Evolutionary conservation across 75 land plant species (phyloP).

Genomic region (Sequoiadendron giganteum): DNA sequence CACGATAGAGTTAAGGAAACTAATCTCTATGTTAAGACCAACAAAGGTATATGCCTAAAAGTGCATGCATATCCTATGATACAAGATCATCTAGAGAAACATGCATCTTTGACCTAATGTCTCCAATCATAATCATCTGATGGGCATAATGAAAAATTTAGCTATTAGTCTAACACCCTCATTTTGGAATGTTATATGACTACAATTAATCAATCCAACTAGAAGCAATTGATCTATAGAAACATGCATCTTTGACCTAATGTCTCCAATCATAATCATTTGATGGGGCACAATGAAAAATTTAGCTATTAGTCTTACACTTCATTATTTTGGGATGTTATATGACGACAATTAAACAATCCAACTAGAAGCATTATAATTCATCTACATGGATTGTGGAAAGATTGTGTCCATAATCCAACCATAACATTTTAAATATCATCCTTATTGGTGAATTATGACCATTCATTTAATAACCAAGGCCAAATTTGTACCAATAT

Average conservation of each 20-base stretch:
- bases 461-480: no score
- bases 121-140: background rate
- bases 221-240: background rate
- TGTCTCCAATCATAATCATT: background rate
- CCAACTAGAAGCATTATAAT: background rate
- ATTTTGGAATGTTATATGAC: background rate
- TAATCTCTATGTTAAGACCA: background rate
- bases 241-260: background rate
- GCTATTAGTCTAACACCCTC: background rate
- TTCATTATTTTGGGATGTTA: background rate
- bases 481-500: background rate
- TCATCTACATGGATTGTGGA: no score
- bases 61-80: background rate
- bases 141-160: background rate
- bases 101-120: background rate
- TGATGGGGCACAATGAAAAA: background rate
- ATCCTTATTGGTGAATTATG: background rate
- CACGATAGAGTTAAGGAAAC: background rate
- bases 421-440: background rate
- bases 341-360: background rate
- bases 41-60: background rate
- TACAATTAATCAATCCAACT: background rate
- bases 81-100: no score
- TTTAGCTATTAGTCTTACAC: background rate
- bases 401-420: no score